Base-by-base conservation (phyloP, 192 early-diverging fungal genomes). In the Chytriomyces sp. region DNA sequence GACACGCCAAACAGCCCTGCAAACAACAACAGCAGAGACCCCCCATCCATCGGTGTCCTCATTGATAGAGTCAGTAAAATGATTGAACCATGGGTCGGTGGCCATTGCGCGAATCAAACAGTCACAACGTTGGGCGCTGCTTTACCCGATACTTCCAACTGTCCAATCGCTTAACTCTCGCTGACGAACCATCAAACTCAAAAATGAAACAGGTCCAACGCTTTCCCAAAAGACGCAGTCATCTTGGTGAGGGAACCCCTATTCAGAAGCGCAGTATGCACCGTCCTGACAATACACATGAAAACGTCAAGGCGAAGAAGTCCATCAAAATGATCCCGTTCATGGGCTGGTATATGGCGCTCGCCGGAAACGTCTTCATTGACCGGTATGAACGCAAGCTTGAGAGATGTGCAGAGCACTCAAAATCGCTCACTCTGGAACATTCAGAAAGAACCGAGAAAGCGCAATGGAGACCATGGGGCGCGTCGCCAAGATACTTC, bases 351-450 rank as follows among this genome's bases (percentile, higher is more conserved):
- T 77, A 71, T 56, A 7, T 94, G 90, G 84, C 78, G 26, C 66
- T 93, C 12, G 91, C 89, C 26, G 89, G 90, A 62, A 91, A 92
- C 69, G 88, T 98, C 49, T 98, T 98, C 75, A 91, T 96, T 53
- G 88, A 91, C 80, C 89, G 93, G 26, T 64, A 7, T 2, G 31
- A 33, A 17, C 14, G 14, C 3, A 37, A 58, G n/a, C 17, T 38
- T 19, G 4, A 6, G 34, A n/a, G 44, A 37, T 19, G 2, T 37
- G 4, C n/a, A 14, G 30, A 57, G 12, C 19, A 26, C 28, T 2
- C 12, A 3, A 25, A 3, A 49, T 49, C 44, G 0, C 1, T 49
- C 17, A 19, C 44, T 49, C 41, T 49, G 0, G 10, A 17, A 62
- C 3, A 37, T 36, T n/a, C 38, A 72, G 70, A 40, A 86, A 86